Conservation (phyloP, 768 basidiomycete species). For the Cyclocybe cylindracea region DNA sequence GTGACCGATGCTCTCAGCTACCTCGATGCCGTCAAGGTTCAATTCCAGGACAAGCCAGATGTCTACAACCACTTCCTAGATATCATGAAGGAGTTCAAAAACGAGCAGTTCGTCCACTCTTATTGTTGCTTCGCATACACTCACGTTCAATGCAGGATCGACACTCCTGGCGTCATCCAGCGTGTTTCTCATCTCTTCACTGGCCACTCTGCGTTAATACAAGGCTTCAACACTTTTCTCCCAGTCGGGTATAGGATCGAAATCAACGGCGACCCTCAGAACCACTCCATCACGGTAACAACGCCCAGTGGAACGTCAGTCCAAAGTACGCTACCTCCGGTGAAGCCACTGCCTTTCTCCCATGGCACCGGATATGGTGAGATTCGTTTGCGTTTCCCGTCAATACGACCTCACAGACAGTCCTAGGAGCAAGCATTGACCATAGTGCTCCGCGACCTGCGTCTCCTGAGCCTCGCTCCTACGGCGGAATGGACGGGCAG, state of each 20-base stretch:
- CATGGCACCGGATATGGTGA: conserved; percentile 14
- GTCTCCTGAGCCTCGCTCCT: conserved; percentile 36
- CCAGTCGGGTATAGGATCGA: conserved; percentile 95
- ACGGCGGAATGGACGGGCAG: conserved; percentile 36
- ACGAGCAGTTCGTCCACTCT: conserved; percentile 65
- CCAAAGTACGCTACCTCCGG: conserved; percentile 50
- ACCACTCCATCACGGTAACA: conserved; percentile 73
- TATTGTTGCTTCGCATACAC: not conserved
- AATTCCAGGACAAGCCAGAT: conserved; percentile 91
- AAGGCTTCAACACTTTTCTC: conserved; percentile 98
- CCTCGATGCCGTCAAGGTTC: conserved; percentile 88
- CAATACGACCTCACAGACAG: not conserved
- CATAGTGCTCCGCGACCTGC: conserved; percentile 9
- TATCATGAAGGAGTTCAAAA: conserved; percentile 99
- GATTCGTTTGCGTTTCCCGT: not conserved
- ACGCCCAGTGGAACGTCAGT: conserved; percentile 70
- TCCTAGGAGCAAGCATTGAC: conserved; percentile 5
- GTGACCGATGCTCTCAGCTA: conserved; percentile 94
- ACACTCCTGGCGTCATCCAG: conserved; percentile 96
- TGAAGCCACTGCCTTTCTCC: conserved; percentile 14
- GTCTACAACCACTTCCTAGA: conserved; percentile 94
- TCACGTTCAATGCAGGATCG: conserved; percentile 60
- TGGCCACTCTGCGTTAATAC: conserved; percentile 87
- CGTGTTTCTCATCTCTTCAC: conserved; percentile 93
- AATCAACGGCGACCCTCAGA: conserved; percentile 63